Base-by-base conservation (phyloP, 2,329 filamentous ascomycete species). In the Lasiodiplodia sp. region DNA sequence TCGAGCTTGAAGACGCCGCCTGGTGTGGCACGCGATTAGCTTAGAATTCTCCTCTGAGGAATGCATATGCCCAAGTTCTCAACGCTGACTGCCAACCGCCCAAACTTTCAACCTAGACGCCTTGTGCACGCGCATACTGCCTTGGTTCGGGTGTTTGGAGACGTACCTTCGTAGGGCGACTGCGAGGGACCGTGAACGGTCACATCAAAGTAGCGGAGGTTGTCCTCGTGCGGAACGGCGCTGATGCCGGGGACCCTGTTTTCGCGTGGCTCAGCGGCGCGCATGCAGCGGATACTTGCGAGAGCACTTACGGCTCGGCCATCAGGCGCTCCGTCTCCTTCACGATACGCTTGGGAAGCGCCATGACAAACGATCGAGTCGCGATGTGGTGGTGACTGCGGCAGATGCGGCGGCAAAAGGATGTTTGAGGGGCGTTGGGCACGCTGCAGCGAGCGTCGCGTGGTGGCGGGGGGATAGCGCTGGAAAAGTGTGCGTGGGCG, bases 261-360 rank as follows among this genome's bases (percentile, higher is more conserved):
- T 38, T n/a, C 10, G 14, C 56, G 21, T 31, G 23, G 34, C 23
- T 68, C 37, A 68, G 57, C n/a, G 38, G 3, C 11, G 21, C 16
- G 16, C 38, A 52, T 28, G 55, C 31, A 63, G 16, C 57, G 51
- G 56, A 25, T 28, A 18, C 55, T 49, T 40, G 57, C 67, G 56
- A 62, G 69, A 51, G 68, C 55, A 78, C 92, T 82, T 87, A 97
- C 93, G 96, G 96, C 83, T 99, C 96, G 71, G 93, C 92, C 89
- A 97, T 94, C 74, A 99, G 88, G 78, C 96, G 91, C 84, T 99
- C 95, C 23, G 96, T 99, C 88, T 99, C 96, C 84, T 99, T 99
- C 78, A 98, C 88, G 78, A 99, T 99, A 78, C 96, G 88, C 86
- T 99, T 99, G 38, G 96, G 95, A 73, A 99, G 86, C 71, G 93